These are phyloP conservation scores for Ligustrum vulgare DNA, from an alignment of 257 asterid species.

Conservation along the genomic window DNA sequence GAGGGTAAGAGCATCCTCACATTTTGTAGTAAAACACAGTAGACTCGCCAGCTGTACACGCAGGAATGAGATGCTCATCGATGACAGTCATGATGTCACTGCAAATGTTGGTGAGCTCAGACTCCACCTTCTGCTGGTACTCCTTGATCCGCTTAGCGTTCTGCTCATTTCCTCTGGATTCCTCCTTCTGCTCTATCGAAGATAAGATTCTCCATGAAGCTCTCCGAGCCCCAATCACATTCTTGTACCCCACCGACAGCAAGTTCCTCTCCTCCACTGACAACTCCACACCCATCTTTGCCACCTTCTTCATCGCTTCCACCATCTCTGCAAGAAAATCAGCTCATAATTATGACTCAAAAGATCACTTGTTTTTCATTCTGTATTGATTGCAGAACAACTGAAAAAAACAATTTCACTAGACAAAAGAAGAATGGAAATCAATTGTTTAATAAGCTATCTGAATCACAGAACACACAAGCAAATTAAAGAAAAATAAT, in stretches of 20 bases:
- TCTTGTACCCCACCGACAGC: constrained; percentile 87
- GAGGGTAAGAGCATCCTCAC: constrained; percentile 37
- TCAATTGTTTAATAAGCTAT: background rate
- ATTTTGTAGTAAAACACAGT: constrained; percentile 83
- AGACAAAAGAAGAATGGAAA: background rate
- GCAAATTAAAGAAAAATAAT: background rate
- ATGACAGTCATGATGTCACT: constrained; percentile 70
- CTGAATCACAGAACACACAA: background rate
- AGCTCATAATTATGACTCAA: background rate
- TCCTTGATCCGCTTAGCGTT: constrained; percentile 82
- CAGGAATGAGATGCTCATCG: constrained; percentile 84
- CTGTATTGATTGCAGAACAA: background rate
- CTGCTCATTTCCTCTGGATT: constrained; percentile 76
- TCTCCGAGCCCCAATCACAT: constrained; percentile 81
- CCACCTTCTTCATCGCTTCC: constrained; percentile 77
- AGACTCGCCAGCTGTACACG: constrained; percentile 75
- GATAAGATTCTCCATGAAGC: constrained; percentile 95
- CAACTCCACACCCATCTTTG: constrained; percentile 72
- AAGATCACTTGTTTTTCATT: background rate
- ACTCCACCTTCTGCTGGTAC: constrained; percentile 76
- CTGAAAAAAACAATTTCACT: background rate
- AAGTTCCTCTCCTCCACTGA: constrained; percentile 83
- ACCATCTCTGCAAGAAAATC: constrained; percentile 64
- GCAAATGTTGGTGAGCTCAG: constrained; percentile 71
- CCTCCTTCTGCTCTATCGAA: constrained; percentile 90